Conservation (phyloP, 176 grass and related monocot genomes). For the Rhynchospora breviuscula region DNA sequence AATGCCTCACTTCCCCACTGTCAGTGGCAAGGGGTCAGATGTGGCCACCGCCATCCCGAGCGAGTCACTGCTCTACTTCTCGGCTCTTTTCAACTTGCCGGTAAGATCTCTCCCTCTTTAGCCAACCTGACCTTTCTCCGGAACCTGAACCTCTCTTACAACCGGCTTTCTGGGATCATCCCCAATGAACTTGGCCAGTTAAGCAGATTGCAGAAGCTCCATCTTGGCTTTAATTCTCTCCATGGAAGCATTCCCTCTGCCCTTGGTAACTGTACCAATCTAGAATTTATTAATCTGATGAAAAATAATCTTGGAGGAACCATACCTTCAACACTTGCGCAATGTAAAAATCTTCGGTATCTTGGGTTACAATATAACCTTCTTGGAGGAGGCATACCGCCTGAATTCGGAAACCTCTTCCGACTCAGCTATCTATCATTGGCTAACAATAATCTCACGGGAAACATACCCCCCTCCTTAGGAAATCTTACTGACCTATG, state of each 20-base stretch:
- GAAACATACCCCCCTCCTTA: conserved; percentile 27
- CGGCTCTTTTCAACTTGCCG: neutral
- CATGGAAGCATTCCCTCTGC: conserved; percentile 9
- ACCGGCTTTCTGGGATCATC: conserved; percentile 21
- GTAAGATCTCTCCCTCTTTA: conserved; percentile 27
- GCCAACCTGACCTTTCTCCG: conserved; percentile 38
- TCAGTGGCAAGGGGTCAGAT: conserved; percentile 27
- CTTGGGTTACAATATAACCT: neutral
- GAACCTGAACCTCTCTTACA: conserved; percentile 26
- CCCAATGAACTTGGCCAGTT: conserved; percentile 17
- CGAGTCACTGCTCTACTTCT: conserved; percentile 22
- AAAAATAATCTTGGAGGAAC: conserved; percentile 19
- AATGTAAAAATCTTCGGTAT: conserved; percentile 1
- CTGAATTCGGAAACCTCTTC: conserved; percentile 27
- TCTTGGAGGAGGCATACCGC: conserved; percentile 17
- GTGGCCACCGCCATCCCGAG: conserved; percentile 17
- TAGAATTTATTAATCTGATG: neutral
- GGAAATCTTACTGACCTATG: neutral
- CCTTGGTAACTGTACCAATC: conserved; percentile 15
- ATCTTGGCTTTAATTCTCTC: conserved; percentile 17
- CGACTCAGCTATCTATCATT: neutral
- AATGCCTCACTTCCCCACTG: conserved; percentile 26
- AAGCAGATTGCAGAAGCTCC: neutral
- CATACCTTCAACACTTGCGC: conserved; percentile 5
- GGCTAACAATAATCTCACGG: neutral